Percentiles rank a stretch among this genome's conserved stretches.
phyloP scores from a whole-genome alignment of 768 basidiomycete species.

The Termitomyces sp. region DNA sequence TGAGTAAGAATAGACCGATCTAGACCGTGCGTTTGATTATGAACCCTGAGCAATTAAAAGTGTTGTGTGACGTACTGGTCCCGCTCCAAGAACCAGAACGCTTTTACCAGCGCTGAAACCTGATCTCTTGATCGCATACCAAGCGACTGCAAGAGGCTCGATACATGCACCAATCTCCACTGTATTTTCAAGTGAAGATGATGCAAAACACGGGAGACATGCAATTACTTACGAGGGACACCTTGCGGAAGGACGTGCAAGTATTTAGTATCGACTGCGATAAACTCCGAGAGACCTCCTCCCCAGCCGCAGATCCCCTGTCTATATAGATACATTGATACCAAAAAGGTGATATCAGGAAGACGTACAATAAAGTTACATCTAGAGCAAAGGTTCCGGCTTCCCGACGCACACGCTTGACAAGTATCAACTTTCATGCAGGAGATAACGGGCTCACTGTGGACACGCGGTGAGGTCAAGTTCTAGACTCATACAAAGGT shows the following conservation, averaged over 20 bases:
- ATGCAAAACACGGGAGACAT: neutral
- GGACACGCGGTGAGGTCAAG: neutral
- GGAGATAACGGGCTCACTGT: conserved; percentile 37
- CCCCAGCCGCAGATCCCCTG: conserved; percentile 34
- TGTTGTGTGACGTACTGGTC: conserved; percentile 29
- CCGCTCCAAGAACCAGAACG: conserved; percentile 38
- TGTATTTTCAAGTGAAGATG: neutral
- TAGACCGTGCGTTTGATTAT: conserved; percentile 4
- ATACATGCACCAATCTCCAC: conserved; percentile 44
- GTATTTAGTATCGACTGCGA: conserved; percentile 27
- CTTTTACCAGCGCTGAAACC: conserved; percentile 31
- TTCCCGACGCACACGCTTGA: conserved; percentile 24
- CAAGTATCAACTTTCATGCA: conserved; percentile 31
- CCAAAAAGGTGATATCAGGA: neutral
- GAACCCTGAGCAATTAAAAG: neutral
- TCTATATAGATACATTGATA: neutral
- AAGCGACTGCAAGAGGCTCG: conserved; percentile 44
- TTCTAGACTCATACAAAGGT: neutral
- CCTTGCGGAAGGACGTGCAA: conserved; percentile 33
- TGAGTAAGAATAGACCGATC: conserved; percentile 36
- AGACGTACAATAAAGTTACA: conserved; percentile 31
- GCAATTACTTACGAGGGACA: conserved; percentile 27
- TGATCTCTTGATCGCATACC: conserved; percentile 38
- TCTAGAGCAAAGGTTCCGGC: conserved; percentile 28
- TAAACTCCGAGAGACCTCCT: conserved; percentile 41